Evolutionary conservation across 306 rosid genomes (phyloP).

Genomic region (Vachellia pachyceras): DNA sequence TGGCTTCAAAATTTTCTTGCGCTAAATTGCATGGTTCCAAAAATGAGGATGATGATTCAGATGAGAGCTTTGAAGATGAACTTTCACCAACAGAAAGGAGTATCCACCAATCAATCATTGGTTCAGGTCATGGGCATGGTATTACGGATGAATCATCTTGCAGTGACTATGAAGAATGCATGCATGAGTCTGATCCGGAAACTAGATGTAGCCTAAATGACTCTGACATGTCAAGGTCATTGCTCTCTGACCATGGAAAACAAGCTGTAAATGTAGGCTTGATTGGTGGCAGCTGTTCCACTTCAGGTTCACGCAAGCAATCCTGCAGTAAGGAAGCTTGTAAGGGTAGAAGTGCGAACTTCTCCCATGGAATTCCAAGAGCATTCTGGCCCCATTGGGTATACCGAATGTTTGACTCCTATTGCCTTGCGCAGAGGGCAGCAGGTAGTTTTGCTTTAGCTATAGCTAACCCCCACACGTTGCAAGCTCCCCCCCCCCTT

Average conservation of each 20-base stretch:
- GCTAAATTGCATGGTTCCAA: slow-evolving; percentile 44
- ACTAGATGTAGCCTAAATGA: slow-evolving; percentile 48
- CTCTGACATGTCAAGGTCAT: slow-evolving; percentile 47
- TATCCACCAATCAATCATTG: slow-evolving; percentile 58
- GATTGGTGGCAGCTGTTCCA: slow-evolving; percentile 56
- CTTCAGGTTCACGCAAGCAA: slow-evolving; percentile 46
- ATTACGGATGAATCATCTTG: slow-evolving; percentile 59
- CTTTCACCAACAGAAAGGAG: slow-evolving; percentile 67
- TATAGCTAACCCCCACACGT: slow-evolving; percentile 19
- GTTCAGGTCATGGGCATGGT: slow-evolving; percentile 52
- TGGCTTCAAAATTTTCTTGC: slow-evolving; percentile 48
- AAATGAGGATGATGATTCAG: slow-evolving; percentile 57
- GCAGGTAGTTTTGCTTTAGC: slow-evolving; percentile 67
- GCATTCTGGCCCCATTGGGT: slow-evolving; percentile 92
- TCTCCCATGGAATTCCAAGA: slow-evolving; percentile 50
- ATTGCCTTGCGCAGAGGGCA: slow-evolving; percentile 81
- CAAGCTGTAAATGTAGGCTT: slow-evolving; percentile 46
- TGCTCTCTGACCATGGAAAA: slow-evolving; percentile 50
- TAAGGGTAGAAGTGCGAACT: slow-evolving; percentile 41
- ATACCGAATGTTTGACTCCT: slow-evolving; percentile 87
- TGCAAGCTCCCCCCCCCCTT: not conserved
- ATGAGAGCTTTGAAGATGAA: slow-evolving; percentile 65
- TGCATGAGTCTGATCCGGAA: slow-evolving; percentile 54
- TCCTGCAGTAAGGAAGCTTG: slow-evolving; percentile 48
- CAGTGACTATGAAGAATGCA: slow-evolving; percentile 53